Evolutionary conservation across 176 grass and related monocot species (phyloP).

Genomic region (Panicum miliaceum): DNA sequence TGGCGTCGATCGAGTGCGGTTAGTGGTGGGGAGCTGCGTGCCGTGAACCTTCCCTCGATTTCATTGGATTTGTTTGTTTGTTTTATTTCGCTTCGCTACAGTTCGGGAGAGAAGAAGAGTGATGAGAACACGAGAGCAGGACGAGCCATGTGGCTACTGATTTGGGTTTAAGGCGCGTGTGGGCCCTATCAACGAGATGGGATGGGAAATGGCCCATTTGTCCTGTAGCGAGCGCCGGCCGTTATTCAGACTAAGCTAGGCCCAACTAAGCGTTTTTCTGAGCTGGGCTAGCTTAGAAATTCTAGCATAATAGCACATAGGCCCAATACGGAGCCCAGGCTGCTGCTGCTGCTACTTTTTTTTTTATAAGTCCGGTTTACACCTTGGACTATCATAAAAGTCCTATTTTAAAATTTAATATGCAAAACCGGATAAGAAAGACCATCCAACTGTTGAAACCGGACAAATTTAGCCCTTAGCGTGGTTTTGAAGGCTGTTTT

Average conservation of each 20-base stretch:
- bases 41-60: conserved; percentile 26
- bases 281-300: neutral
- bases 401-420: too few relatives aligned
- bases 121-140: neutral
- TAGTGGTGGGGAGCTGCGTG: conserved; percentile 25
- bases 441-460: too few relatives aligned
- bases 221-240: neutral
- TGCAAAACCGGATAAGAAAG: too few relatives aligned
- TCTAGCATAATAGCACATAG: neutral
- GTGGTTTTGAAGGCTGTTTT: too few relatives aligned
- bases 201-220: neutral
- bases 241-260: too few relatives aligned
- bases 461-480: too few relatives aligned
- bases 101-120: neutral
- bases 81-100: conserved; percentile 18
- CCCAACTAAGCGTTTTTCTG: too few relatives aligned
- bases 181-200: conserved; percentile 7
- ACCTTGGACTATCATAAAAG: too few relatives aligned
- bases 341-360: too few relatives aligned
- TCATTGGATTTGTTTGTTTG: conserved; percentile 15
- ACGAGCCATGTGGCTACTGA: conserved; percentile 20
- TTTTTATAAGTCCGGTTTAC: too few relatives aligned
- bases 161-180: neutral
- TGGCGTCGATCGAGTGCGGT: conserved; percentile 11
- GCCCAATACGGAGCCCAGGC: neutral